Conservation (phyloP, 805 yeast species). For the Candida qinlingensis region DNA sequence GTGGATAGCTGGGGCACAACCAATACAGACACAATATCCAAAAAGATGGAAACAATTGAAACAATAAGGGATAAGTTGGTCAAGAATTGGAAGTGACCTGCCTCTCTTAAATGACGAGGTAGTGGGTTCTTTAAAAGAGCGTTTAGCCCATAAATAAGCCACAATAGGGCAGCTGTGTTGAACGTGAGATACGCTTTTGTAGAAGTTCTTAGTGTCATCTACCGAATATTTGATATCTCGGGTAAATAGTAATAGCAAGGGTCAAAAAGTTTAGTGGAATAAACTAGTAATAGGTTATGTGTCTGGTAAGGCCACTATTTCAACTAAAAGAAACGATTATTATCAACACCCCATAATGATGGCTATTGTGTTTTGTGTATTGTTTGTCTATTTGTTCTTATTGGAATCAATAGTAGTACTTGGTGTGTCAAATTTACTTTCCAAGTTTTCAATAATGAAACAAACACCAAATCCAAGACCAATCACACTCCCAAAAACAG, state of each 20-base stretch:
- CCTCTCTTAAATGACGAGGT: constrained; percentile 46
- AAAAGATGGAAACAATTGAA: constrained; percentile 30
- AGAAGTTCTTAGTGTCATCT: neutral
- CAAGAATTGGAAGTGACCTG: constrained; percentile 68
- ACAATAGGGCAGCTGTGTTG: neutral
- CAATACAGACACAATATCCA: constrained; percentile 27
- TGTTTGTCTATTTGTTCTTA: no score
- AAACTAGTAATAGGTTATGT: neutral
- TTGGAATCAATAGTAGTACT: no score
- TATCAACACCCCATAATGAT: no score
- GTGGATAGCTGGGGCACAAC: constrained; percentile 24
- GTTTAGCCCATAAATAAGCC: constrained; percentile 2
- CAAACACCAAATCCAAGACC: no score
- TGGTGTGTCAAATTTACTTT: no score
- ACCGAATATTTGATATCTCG: neutral
- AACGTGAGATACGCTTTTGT: neutral
- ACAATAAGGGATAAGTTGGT: constrained; percentile 57
- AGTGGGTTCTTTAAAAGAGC: constrained; percentile 23
- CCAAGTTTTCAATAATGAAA: no score
- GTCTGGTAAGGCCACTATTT: neutral
- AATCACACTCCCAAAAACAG: no score
- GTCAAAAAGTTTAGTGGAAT: neutral
- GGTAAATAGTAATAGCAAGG: neutral
- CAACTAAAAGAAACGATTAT: no score
- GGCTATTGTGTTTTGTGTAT: no score